Conservation (phyloP, 371 early-diverging fungal genomes). For the Mortierella sp. region DNA sequence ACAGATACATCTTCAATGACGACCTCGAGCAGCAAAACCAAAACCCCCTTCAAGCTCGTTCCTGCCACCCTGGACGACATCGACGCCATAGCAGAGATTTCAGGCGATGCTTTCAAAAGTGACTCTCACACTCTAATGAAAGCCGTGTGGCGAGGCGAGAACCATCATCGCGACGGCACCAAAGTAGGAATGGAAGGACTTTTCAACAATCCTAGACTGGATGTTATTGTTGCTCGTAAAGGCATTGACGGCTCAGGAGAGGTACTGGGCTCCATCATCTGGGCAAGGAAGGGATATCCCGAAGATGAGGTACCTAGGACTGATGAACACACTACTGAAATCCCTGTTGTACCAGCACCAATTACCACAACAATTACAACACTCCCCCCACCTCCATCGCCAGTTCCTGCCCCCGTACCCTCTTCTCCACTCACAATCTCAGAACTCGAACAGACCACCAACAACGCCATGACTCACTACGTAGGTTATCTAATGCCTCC, state of each 20-base stretch:
- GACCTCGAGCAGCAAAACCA: conserved; percentile 1
- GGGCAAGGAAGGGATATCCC: conserved; percentile 16
- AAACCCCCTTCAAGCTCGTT: conserved; percentile 14
- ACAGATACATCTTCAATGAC: background rate
- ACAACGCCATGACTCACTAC: conserved; percentile 27
- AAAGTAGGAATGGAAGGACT: background rate
- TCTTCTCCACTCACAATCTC: conserved; percentile 11
- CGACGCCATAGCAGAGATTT: conserved; percentile 24
- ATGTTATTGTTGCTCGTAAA: conserved; percentile 24
- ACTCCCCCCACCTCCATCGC: conserved; percentile 20
- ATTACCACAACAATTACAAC: background rate
- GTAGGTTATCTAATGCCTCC: conserved; percentile 14
- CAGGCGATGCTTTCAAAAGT: conserved; percentile 19
- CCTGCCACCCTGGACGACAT: conserved; percentile 11
- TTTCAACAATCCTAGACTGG: conserved; percentile 10
- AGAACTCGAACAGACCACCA: conserved; percentile 18
- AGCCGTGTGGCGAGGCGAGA: conserved; percentile 28
- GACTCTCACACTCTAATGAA: conserved; percentile 28
- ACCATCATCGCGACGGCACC: conserved; percentile 24
- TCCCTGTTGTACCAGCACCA: background rate
- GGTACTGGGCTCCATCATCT: conserved; percentile 23
- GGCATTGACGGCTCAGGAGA: conserved; percentile 16
- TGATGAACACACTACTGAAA: background rate
- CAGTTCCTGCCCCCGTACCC: background rate
- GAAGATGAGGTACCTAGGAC: background rate